A percentile compares a stretch with the other conserved stretches of the same genome.
Evolutionary conservation across 805 yeast genomes (phyloP).

Genomic region (Metschnikowia borealis): DNA sequence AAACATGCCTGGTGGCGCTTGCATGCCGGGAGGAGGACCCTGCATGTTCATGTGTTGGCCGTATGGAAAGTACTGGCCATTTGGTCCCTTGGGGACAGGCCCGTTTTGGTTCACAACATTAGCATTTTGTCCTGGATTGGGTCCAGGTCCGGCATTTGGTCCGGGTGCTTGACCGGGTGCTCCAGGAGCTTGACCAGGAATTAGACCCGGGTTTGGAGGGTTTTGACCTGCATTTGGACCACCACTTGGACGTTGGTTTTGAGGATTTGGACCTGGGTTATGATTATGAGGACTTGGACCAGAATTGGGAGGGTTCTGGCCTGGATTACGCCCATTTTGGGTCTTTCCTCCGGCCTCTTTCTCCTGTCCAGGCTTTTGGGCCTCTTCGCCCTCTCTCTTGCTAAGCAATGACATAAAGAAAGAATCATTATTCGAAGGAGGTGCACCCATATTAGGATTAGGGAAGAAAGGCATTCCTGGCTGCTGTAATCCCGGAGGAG

Average conservation of each 20-base stretch:
- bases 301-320: neutral
- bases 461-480: conserved; percentile 17
- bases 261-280: neutral
- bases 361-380: neutral
- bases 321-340: neutral
- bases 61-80: conserved; percentile 1
- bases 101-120: neutral
- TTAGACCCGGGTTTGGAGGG: neutral
- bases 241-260: neutral
- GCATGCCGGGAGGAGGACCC: conserved; percentile 6
- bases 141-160: neutral
- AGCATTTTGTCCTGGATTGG: neutral
- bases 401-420: conserved; percentile 47
- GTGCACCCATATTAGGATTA: conserved; percentile 2
- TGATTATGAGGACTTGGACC: neutral
- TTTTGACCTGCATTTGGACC: neutral
- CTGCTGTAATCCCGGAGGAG: conserved; percentile 2
- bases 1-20: conserved; percentile 16
- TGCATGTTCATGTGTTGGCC: conserved; percentile 8
- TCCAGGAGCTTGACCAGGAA: neutral
- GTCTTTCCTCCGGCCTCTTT: neutral
- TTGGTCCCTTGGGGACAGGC: neutral
- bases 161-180: neutral
- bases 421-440: conserved; percentile 29
- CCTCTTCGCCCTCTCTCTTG: conserved; percentile 22